A percentile compares a stretch with the other conserved stretches of the same genome.
Evolutionary conservation across 371 early-diverging fungal genomes (phyloP).

Genomic region (Zancudomyces culisetae): DNA sequence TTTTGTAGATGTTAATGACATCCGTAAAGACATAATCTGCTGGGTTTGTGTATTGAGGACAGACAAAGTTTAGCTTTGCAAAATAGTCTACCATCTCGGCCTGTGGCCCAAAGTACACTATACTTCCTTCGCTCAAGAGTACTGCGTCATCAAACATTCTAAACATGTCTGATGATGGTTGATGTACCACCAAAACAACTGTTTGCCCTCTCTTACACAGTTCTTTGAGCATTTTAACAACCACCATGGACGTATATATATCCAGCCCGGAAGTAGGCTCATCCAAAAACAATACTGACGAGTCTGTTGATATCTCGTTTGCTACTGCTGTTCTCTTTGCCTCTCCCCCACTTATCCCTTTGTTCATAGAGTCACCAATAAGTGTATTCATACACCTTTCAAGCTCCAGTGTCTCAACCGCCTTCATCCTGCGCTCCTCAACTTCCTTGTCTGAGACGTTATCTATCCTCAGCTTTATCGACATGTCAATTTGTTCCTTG

Average conservation of each 20-base stretch:
- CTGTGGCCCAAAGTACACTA: constrained; percentile 35
- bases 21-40: constrained; percentile 40
- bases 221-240: constrained; percentile 32
- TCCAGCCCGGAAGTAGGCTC: constrained; percentile 90
- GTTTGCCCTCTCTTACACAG: constrained; percentile 42
- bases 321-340: constrained; percentile 71
- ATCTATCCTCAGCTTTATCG: constrained; percentile 59
- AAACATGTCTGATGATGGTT: constrained; percentile 41
- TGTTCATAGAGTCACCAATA: constrained; percentile 52
- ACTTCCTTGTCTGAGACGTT: constrained; percentile 12
- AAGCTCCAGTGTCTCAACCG: constrained; percentile 57
- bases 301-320: constrained; percentile 72
- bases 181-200: constrained; percentile 42
- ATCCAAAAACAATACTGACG: constrained; percentile 78
- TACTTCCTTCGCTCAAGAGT: constrained; percentile 32
- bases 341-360: constrained; percentile 75
- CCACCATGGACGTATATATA: constrained; percentile 41
- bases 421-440: constrained; percentile 41
- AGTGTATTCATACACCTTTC: constrained; percentile 52
- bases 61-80: constrained; percentile 25
- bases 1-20: constrained; percentile 12
- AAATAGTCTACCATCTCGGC: constrained; percentile 28
- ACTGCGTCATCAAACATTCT: constrained; percentile 37
- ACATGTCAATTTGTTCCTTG: constrained; percentile 57
- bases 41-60: constrained; percentile 44